Conservation (phyloP, 495 filamentous ascomycete genomes). For the Trichocladium antarcticum region DNA sequence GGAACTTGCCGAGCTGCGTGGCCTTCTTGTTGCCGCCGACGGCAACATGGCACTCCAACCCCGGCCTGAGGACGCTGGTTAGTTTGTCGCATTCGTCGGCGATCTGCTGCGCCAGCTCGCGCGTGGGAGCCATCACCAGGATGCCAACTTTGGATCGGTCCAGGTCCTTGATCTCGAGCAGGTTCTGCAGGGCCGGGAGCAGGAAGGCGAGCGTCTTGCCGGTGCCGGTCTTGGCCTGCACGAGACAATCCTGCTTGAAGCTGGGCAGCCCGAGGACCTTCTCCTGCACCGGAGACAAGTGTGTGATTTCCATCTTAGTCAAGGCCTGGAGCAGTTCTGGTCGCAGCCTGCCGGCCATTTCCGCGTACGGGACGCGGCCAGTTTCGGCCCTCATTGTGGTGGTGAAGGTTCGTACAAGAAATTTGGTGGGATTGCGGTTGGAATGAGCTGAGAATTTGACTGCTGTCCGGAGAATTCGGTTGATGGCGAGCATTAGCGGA, state of each 20-base stretch:
- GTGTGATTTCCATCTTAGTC: constrained; percentile 52
- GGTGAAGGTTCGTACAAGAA: not conserved
- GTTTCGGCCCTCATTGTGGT: not conserved
- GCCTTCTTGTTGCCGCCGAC: constrained; percentile 94
- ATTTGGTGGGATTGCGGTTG: not conserved
- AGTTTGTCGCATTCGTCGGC: constrained; percentile 64
- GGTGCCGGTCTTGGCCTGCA: constrained; percentile 80
- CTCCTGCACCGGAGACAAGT: constrained; percentile 76
- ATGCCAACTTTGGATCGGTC: constrained; percentile 40
- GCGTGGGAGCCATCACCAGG: constrained; percentile 78
- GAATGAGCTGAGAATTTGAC: not conserved
- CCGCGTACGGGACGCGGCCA: constrained; percentile 6
- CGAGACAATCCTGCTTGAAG: constrained; percentile 58
- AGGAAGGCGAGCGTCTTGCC: constrained; percentile 95
- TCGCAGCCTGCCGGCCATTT: constrained; percentile 16
- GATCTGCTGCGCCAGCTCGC: constrained; percentile 86
- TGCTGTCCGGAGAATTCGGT: not conserved
- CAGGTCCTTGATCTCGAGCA: constrained; percentile 42
- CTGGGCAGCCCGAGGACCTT: constrained; percentile 58
- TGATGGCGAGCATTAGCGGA: constrained; percentile 1
- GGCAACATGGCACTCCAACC: constrained; percentile 86
- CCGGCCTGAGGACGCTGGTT: constrained; percentile 48
- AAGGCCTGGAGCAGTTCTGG: constrained; percentile 56
- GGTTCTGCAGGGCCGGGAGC: constrained; percentile 54
- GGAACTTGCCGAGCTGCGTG: constrained; percentile 59